A percentile compares a stretch with the other conserved stretches of the same genome.
Conservation (phyloP, 345 rosid genomes). For the Acer negundo region DNA sequence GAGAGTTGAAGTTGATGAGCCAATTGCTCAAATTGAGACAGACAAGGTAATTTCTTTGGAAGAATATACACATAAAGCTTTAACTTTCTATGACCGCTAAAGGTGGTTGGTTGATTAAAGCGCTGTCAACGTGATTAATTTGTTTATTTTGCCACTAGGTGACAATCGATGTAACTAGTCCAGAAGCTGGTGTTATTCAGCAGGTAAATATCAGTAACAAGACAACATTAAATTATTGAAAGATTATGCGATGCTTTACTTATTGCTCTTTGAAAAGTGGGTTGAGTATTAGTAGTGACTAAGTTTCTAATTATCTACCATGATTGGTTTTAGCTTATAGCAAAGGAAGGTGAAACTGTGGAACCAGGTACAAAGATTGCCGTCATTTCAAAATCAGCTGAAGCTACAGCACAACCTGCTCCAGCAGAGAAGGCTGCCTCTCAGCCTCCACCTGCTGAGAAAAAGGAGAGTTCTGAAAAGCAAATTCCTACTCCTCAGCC, state of each 20-base stretch:
- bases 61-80: background rate
- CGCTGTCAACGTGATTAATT: slow-evolving; percentile 1
- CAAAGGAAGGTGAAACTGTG: slow-evolving; percentile 97
- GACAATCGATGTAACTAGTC: slow-evolving; percentile 34
- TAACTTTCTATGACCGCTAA: background rate
- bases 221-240: background rate
- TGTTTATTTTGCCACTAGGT: slow-evolving; percentile 26
- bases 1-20: slow-evolving; percentile 78
- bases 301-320: background rate
- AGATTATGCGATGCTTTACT: background rate
- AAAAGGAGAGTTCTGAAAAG: slow-evolving; percentile 40
- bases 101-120: background rate
- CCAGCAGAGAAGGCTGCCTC: slow-evolving; percentile 72
- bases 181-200: slow-evolving; percentile 30
- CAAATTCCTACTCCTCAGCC: slow-evolving; percentile 48
- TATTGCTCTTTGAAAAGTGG: background rate
- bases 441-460: slow-evolving; percentile 39
- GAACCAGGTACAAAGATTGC: slow-evolving; percentile 91
- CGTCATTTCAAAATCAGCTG: slow-evolving; percentile 82
- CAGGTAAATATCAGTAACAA: slow-evolving; percentile 18
- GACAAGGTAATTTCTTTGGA: slow-evolving; percentile 65
- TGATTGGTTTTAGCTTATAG: slow-evolving; percentile 58
- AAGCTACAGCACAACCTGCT: slow-evolving; percentile 75
- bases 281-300: background rate
- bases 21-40: slow-evolving; percentile 96